Percentiles rank a stretch among this genome's conserved stretches.
phyloP scores from a whole-genome alignment of 2,329 filamentous ascomycete genomes.

The Chlorencoelia australis region DNA sequence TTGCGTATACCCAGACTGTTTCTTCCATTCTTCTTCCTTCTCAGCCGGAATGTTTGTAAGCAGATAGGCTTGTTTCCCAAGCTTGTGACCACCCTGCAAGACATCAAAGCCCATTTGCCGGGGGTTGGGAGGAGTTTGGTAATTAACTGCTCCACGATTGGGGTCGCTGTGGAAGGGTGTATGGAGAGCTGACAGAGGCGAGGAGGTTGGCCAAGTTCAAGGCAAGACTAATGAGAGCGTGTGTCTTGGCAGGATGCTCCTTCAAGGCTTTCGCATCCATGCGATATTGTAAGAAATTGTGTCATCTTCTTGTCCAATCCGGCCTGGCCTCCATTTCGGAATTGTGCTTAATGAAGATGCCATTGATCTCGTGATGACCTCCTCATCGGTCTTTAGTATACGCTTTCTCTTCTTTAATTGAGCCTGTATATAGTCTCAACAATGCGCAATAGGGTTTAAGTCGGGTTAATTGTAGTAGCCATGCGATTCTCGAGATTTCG shows the following conservation, averaged over 20 bases:
- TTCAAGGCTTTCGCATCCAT: conserved; percentile 33
- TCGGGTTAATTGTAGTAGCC: too few species aligned
- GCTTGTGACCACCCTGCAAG: conserved; percentile 64
- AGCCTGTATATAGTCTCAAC: too few species aligned
- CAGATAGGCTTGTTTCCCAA: conserved; percentile 69
- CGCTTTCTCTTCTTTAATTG: too few species aligned
- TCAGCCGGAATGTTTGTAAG: conserved; percentile 76
- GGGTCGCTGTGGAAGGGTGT: conserved; percentile 70
- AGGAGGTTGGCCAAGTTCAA: conserved; percentile 78
- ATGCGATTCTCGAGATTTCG: too few species aligned
- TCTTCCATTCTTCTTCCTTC: conserved; percentile 76
- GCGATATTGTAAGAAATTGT: conserved; percentile 43
- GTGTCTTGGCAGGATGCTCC: conserved; percentile 29
- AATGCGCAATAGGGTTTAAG: too few species aligned
- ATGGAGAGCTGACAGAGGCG: conserved; percentile 68
- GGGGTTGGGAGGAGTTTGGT: conserved; percentile 48
- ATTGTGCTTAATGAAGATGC: too few species aligned
- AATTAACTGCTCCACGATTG: conserved; percentile 70
- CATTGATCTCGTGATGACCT: too few species aligned
- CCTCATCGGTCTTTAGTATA: too few species aligned
- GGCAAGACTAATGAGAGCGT: conserved; percentile 55
- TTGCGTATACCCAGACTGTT: conserved; percentile 59
- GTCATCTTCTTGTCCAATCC: too few species aligned
- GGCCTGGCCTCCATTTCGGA: too few species aligned
- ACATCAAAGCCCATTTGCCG: conserved; percentile 52